Percentiles rank a stretch among this genome's conserved stretches.
Conservation (phyloP, 306 rosid genomes). For the Carpinus viminea region DNA sequence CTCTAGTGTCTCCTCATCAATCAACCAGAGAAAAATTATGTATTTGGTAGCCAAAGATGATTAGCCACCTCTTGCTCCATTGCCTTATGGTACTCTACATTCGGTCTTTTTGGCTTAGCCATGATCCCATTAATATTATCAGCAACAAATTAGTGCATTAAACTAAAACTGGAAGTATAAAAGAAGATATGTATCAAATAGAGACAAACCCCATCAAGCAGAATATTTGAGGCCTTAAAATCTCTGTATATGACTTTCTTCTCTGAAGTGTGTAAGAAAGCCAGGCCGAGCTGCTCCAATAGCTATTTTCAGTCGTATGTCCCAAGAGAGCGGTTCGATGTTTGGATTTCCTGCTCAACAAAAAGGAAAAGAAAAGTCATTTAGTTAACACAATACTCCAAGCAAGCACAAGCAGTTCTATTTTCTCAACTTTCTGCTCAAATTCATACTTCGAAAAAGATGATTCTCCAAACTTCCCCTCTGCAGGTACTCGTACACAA, state of each 20-base stretch:
- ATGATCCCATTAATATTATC: too few relatives aligned
- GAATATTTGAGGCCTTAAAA: slow-evolving; percentile 89
- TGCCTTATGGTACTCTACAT: too few relatives aligned
- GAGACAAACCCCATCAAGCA: slow-evolving; percentile 74
- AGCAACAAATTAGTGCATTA: slow-evolving; percentile 2
- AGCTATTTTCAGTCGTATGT: slow-evolving; percentile 64
- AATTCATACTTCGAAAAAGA: slow-evolving; percentile 77
- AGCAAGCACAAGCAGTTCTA: neutral
- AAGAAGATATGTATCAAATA: slow-evolving; percentile 14
- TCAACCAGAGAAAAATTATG: neutral
- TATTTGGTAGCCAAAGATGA: neutral
- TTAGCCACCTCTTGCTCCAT: too few relatives aligned
- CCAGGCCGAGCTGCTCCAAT: slow-evolving; percentile 91
- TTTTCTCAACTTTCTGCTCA: slow-evolving; percentile 14
- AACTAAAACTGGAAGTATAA: neutral
- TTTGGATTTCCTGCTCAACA: slow-evolving; percentile 48
- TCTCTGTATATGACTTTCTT: slow-evolving; percentile 82
- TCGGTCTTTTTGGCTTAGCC: too few relatives aligned
- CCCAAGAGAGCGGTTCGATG: slow-evolving; percentile 68
- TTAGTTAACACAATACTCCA: slow-evolving; percentile 10
- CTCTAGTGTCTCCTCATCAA: neutral
- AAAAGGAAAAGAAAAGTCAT: neutral
- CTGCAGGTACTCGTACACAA: slow-evolving; percentile 85
- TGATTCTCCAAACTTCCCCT: slow-evolving; percentile 92
- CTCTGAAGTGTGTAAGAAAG: slow-evolving; percentile 74